Percentiles rank a stretch among this genome's conserved stretches.
Conservation (phyloP, 345 rosid species). For the Angophora floribunda region DNA sequence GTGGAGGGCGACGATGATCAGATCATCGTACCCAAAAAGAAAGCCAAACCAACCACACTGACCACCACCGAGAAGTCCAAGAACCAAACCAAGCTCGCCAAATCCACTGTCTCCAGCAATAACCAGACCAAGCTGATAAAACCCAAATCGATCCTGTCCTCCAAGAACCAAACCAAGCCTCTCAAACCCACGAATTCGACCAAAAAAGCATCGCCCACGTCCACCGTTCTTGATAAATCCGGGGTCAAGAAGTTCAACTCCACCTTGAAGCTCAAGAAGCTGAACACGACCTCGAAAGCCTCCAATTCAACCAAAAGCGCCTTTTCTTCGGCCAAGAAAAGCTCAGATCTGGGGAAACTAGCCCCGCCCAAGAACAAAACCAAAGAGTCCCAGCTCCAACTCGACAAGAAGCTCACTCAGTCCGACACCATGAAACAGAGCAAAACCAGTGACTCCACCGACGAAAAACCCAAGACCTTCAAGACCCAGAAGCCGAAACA, state of each 20-base stretch:
- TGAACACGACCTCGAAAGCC: constrained; percentile 29
- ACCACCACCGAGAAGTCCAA: constrained; percentile 4
- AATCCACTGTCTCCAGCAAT: constrained; percentile 18
- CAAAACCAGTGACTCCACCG: not conserved
- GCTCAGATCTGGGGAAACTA: constrained; percentile 35
- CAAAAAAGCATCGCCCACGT: constrained; percentile 20
- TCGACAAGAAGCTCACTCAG: constrained; percentile 2
- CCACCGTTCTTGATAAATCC: not conserved
- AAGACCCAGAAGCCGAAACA: constrained; percentile 7
- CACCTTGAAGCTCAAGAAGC: constrained; percentile 15
- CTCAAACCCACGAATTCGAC: constrained; percentile 18
- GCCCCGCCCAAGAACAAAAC: constrained; percentile 49
- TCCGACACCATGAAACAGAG: not conserved
- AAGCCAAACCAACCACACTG: constrained; percentile 2
- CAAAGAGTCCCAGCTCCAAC: constrained; percentile 6
- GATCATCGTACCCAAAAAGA: constrained; percentile 25
- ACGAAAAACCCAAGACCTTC: not conserved
- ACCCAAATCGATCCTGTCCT: constrained; percentile 1
- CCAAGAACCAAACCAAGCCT: constrained; percentile 46
- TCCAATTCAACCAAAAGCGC: constrained; percentile 27
- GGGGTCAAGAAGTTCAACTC: constrained; percentile 39
- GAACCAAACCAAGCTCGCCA: constrained; percentile 41
- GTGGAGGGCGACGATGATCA: constrained; percentile 20
- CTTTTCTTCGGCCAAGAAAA: constrained; percentile 18
- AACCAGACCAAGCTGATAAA: constrained; percentile 43